Percentiles rank a stretch among this genome's conserved stretches.
phyloP scores from a whole-genome alignment of 2,329 filamentous ascomycete genomes.

The Xylogone sp. region DNA sequence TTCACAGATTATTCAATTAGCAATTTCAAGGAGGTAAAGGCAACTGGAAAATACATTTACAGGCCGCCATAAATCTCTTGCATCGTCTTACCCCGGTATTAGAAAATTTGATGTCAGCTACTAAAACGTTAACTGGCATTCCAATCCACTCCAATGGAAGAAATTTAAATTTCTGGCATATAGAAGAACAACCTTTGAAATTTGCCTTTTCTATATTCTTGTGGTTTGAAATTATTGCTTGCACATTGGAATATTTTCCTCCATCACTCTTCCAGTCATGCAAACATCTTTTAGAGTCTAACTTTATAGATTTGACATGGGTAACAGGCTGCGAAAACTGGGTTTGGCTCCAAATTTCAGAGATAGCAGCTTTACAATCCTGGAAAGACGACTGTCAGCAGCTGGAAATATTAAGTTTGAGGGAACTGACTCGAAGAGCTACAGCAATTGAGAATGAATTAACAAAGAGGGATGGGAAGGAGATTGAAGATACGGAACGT shows the following conservation, averaged over 20 bases:
- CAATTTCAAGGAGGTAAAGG: background rate
- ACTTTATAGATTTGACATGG: background rate
- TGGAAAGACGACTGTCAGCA: slow-evolving; percentile 1
- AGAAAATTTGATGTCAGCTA: background rate
- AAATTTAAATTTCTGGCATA: too few species aligned
- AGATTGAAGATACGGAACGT: background rate
- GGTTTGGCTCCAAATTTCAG: slow-evolving; percentile 1
- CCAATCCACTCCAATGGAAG: background rate
- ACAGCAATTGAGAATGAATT: background rate
- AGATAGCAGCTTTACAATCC: background rate
- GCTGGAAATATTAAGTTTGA: background rate
- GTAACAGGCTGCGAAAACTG: background rate
- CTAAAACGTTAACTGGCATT: too few species aligned
- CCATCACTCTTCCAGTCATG: background rate
- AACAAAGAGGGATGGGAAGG: background rate
- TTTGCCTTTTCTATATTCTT: background rate
- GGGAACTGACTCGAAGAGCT: background rate
- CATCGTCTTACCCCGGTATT: background rate
- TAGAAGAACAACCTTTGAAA: background rate
- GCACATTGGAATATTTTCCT: background rate
- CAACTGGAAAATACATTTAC: slow-evolving; percentile 3
- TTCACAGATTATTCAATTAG: background rate
- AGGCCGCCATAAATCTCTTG: slow-evolving; percentile 1
- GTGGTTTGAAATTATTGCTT: slow-evolving; percentile 2
- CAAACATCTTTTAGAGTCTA: background rate